phyloP scores from a whole-genome alignment of 2,329 filamentous ascomycete species.

The Pseudogymnoascus sp. region DNA sequence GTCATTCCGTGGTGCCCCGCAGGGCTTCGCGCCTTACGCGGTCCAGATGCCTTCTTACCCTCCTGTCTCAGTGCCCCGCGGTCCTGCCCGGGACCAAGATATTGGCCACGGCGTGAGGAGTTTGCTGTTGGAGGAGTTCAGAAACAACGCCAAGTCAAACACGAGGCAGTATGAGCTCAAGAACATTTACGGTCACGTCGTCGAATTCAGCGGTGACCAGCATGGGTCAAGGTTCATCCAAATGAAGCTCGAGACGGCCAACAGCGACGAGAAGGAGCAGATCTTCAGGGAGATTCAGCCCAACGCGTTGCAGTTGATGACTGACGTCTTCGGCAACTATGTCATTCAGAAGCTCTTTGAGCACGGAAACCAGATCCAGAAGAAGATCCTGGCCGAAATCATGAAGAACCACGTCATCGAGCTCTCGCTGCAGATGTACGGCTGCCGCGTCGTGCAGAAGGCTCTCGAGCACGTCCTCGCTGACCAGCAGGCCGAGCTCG shows the following conservation, averaged over 20 bases:
- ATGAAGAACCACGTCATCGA: conserved; percentile 80
- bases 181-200: conserved; percentile 79
- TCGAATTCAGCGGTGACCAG: conserved; percentile 93
- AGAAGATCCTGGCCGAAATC: conserved; percentile 72
- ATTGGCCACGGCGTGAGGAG: conserved; percentile 52
- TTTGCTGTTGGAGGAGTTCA: conserved; percentile 69
- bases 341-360: conserved; percentile 98
- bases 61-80: conserved; percentile 20
- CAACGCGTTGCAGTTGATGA: conserved; percentile 84
- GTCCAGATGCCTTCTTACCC: conserved; percentile 24
- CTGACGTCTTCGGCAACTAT: conserved; percentile 95
- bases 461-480: conserved; percentile 82
- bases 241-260: conserved; percentile 80
- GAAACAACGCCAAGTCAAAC: conserved; percentile 61
- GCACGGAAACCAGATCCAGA: conserved; percentile 88
- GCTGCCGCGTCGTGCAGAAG: conserved; percentile 93
- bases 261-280: conserved; percentile 89
- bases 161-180: conserved; percentile 70
- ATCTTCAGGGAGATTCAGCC: conserved; percentile 80
- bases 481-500: conserved; percentile 80
- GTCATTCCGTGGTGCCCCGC: conserved; percentile 28
- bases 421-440: conserved; percentile 82
- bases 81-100: conserved; percentile 28
- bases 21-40: conserved; percentile 23
- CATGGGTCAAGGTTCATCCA: conserved; percentile 95